Base-by-base conservation (phyloP, 2,329 filamentous ascomycete species). In the Pseudohalonectria lignicola region DNA sequence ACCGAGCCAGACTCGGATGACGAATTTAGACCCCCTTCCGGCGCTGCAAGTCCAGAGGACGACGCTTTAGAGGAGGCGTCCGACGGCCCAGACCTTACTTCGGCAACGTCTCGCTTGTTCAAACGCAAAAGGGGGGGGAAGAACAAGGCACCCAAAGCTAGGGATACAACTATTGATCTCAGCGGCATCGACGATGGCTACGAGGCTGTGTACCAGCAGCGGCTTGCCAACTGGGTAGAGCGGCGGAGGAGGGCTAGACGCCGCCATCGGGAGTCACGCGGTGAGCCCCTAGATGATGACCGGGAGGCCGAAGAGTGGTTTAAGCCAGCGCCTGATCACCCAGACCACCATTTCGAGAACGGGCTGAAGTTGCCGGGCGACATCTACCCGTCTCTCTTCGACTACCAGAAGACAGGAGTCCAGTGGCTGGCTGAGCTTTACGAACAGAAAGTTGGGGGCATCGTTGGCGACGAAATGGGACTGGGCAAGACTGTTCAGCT, bases 381-480 rank as follows among this genome's bases (percentile, higher is more conserved):
- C 50, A 90, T 98, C 7, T 88, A 84, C 47, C 86, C 87, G 1
- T 86, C 86, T 3, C 65, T 98, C 0, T 98, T 96, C 50, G 86
- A 93, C 45, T 98, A 98, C 48, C 92, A 98, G 52, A 95, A 94
- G 58, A 95, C 87, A 0, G 88, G 90, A 4, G 87, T 98, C 4
- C 84, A 94, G 53, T 98, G 92, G 92, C 71, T 98, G 6, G 87
- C 86, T 56, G 90, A 98, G 56, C 66, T 98, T 3, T 90, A 94
- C 54, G 77, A 79, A 40, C 87, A 95, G 54, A 76, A 82, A 43
- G 87, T 94, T 5, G 92, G 92, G 18, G 92, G 92, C 3, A 96
- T 98, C 39, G 74, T 98, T 29, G 92, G 90, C 5, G 92, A 98
- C 53, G 92, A 98, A 59, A 98, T 98, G 92, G 92, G 93, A 1